A percentile compares a stretch with the other conserved stretches of the same genome.
Evolutionary conservation across 768 basidiomycete species (phyloP).

Genomic region (Baorangia bicolor): DNA sequence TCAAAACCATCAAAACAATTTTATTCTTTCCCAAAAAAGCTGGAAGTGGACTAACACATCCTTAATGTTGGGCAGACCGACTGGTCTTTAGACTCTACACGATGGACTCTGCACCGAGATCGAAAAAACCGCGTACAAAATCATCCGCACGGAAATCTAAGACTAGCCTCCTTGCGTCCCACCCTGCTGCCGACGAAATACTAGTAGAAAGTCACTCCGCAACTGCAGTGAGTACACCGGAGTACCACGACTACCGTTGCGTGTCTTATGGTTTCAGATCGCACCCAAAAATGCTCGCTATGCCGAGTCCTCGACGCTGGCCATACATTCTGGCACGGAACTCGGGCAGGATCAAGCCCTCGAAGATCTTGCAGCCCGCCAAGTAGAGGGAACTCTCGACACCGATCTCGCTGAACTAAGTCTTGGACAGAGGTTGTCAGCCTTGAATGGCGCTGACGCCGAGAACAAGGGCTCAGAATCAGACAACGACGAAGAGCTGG

Average conservation of each 20-base stretch:
- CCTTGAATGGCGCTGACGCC: slow-evolving; percentile 50
- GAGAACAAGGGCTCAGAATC: slow-evolving; percentile 39
- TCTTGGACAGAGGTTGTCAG: slow-evolving; percentile 85
- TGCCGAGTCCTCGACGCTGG: slow-evolving; percentile 57
- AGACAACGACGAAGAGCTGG: slow-evolving; percentile 50
- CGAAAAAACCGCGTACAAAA: slow-evolving; percentile 56
- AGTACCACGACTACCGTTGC: not conserved
- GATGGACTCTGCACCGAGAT: slow-evolving; percentile 47
- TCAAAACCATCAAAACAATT: not conserved
- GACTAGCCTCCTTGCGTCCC: slow-evolving; percentile 4
- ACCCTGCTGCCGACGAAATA: slow-evolving; percentile 16
- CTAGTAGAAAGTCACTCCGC: slow-evolving; percentile 24
- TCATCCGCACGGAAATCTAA: slow-evolving; percentile 33
- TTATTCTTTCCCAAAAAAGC: not conserved
- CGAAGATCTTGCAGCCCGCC: slow-evolving; percentile 48
- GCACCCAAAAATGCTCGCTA: slow-evolving; percentile 61
- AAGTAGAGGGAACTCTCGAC: slow-evolving; percentile 70
- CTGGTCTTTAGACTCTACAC: not conserved
- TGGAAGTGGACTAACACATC: not conserved
- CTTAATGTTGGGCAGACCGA: not conserved
- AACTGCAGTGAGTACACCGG: slow-evolving; percentile 17
- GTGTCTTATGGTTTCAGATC: slow-evolving; percentile 33
- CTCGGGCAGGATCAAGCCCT: slow-evolving; percentile 55
- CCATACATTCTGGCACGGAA: slow-evolving; percentile 64
- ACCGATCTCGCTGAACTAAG: slow-evolving; percentile 88